Evolutionary conservation across 1,139 yeast species (phyloP).

Genomic region (Diutina siamensis): DNA sequence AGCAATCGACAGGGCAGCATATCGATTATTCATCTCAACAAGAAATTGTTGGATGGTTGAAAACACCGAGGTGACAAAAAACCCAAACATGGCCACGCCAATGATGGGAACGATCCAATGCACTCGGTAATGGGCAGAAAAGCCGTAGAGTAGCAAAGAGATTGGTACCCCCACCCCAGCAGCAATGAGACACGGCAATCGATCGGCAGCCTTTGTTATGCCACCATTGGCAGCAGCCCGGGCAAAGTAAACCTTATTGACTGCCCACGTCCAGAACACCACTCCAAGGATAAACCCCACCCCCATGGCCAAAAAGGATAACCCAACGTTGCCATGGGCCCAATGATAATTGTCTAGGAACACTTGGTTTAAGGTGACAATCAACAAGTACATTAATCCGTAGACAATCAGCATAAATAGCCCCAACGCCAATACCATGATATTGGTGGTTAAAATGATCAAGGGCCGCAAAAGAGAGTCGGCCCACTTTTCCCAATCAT

Average conservation of each 20-base stretch:
- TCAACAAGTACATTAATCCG: conserved; percentile 37
- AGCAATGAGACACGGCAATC: conserved; percentile 30
- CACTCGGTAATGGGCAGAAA: conserved; percentile 29
- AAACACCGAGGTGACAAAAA: conserved; percentile 34
- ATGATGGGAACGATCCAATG: conserved; percentile 36
- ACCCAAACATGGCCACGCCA: conserved; percentile 33
- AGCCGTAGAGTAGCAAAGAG: conserved; percentile 36
- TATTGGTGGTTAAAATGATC: conserved; percentile 29
- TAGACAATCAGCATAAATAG: conserved; percentile 33
- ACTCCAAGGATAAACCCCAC: conserved; percentile 32
- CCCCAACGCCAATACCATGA: conserved; percentile 35
- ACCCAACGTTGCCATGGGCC: conserved; percentile 23
- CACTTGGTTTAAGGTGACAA: conserved; percentile 31
- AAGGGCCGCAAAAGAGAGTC: conserved; percentile 29
- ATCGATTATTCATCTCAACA: conserved; percentile 33
- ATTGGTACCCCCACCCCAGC: conserved; percentile 26
- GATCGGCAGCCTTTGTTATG: conserved; percentile 29
- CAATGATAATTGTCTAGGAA: conserved; percentile 25
- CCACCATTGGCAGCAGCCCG: conserved; percentile 24
- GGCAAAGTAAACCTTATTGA: conserved; percentile 21
- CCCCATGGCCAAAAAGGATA: conserved; percentile 37
- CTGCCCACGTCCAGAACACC: conserved; percentile 24
- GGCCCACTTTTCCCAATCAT: conserved; percentile 19
- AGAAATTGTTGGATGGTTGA: conserved; percentile 32
- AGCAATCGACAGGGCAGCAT: conserved; percentile 34